phyloP scores from a whole-genome alignment of 805 yeast species.

The Metschnikowia arizonensis region DNA sequence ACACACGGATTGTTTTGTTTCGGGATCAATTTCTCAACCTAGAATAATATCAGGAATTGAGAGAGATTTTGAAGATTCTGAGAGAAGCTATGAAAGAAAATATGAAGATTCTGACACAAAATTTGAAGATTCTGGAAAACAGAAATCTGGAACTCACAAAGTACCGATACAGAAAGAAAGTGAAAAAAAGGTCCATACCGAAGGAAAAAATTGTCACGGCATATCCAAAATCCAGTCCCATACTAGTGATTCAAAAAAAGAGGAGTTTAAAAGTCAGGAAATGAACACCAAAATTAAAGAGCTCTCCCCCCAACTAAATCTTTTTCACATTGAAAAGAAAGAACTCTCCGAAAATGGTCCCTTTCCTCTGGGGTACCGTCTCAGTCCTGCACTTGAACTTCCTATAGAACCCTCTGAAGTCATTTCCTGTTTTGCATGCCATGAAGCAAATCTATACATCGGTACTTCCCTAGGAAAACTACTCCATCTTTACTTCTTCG shows the following conservation, averaged over 20 bases:
- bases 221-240: too few species aligned
- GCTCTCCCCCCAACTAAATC: not conserved
- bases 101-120: not conserved
- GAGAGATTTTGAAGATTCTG: not conserved
- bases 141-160: too few species aligned
- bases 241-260: not conserved
- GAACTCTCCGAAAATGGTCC: not conserved
- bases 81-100: not conserved
- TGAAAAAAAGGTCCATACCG: too few species aligned
- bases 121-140: too few species aligned
- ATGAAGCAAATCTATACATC: slow-evolving; percentile 31
- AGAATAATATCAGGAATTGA: not conserved
- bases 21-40: not conserved
- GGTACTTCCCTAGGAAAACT: slow-evolving; percentile 36
- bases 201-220: too few species aligned
- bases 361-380: slow-evolving; percentile 11
- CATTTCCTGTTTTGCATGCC: slow-evolving; percentile 22
- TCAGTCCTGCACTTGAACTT: slow-evolving; percentile 10
- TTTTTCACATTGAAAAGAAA: too few species aligned
- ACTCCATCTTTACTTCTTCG: slow-evolving; percentile 38
- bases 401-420: slow-evolving; percentile 7
- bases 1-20: not conserved
- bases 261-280: not conserved
- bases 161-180: too few species aligned
- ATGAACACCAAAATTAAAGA: not conserved